These are phyloP conservation scores for Fusarium sp. DNA, from an alignment of 2,329 filamentous ascomycete genomes.

Conservation along the genomic window DNA sequence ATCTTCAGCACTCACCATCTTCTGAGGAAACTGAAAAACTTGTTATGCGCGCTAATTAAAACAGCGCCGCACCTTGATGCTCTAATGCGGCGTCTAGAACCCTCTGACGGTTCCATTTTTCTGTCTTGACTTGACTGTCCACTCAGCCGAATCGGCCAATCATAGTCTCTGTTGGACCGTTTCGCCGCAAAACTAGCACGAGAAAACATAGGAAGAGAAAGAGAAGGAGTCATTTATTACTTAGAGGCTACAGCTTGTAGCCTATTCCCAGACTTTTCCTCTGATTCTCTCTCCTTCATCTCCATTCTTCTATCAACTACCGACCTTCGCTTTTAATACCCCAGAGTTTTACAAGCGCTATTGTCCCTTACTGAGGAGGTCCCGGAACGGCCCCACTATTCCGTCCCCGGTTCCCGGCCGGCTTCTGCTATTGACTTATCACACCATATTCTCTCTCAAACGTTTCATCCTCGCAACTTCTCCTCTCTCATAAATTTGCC, in stretches of 20 bases:
- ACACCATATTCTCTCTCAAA: slow-evolving; percentile 6
- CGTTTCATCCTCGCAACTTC: slow-evolving; percentile 9
- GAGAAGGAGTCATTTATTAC: slow-evolving; percentile 39
- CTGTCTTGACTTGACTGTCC: slow-evolving; percentile 26
- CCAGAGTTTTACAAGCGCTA: slow-evolving; percentile 9
- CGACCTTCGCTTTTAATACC: slow-evolving; percentile 22
- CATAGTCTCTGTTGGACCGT: slow-evolving; percentile 40
- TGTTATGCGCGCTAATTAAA: slow-evolving; percentile 33
- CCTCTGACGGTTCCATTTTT: slow-evolving; percentile 35
- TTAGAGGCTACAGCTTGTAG: slow-evolving; percentile 14
- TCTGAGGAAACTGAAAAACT: slow-evolving; percentile 4
- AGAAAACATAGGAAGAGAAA: slow-evolving; percentile 30
- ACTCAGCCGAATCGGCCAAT: slow-evolving; percentile 49
- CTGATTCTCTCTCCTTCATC: slow-evolving; percentile 16
- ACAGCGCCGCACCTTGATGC: slow-evolving; percentile 5
- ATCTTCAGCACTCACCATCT: slow-evolving; percentile 9
- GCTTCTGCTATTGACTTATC: slow-evolving; percentile 22
- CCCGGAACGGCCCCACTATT: slow-evolving; percentile 43
- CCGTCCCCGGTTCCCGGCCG: slow-evolving; percentile 39
- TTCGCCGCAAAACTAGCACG: slow-evolving; percentile 43
- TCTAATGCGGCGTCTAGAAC: slow-evolving; percentile 23
- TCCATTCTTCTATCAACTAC: slow-evolving; percentile 10
- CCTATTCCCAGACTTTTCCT: slow-evolving; percentile 19
- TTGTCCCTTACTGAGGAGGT: slow-evolving; percentile 19
- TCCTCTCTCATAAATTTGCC: slow-evolving; percentile 2